Evolutionary conservation across 2,329 filamentous ascomycete species (phyloP).

Genomic region (Stagonosporopsis tanaceti): DNA sequence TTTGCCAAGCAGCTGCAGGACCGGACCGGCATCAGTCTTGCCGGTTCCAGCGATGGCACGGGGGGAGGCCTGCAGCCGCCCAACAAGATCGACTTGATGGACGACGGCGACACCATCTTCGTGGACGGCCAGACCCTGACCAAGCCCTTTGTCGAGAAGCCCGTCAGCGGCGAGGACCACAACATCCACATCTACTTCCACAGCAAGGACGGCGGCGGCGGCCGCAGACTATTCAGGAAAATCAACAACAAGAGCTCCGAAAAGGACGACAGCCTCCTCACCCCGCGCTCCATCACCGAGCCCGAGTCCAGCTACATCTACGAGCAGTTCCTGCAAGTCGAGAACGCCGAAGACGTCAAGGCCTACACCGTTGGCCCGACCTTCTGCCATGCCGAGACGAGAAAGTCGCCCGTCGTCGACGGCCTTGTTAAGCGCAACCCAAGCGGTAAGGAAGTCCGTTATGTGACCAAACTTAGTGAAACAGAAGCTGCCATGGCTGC

Average conservation of each 20-base stretch:
- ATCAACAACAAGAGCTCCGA: slow-evolving; percentile 99
- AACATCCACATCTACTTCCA: slow-evolving; percentile 99
- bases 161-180: slow-evolving; percentile 97
- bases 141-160: slow-evolving; percentile 98
- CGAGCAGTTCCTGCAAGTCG: slow-evolving; percentile 94
- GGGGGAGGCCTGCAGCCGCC: slow-evolving; percentile 65
- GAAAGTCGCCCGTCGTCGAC: slow-evolving; percentile 97
- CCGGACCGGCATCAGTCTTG: slow-evolving; percentile 77
- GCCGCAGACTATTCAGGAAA: slow-evolving; percentile 91
- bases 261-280: slow-evolving; percentile 77
- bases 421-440: slow-evolving; percentile 95
- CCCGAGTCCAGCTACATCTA: slow-evolving; percentile 88
- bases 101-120: slow-evolving; percentile 85
- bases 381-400: slow-evolving; percentile 95
- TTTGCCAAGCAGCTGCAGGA: slow-evolving; percentile 82
- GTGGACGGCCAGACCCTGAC: slow-evolving; percentile 83
- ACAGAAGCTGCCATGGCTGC: slow-evolving; percentile 87
- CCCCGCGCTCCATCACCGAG: slow-evolving; percentile 84
- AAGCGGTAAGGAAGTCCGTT: slow-evolving; percentile 95
- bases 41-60: slow-evolving; percentile 73
- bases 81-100: slow-evolving; percentile 80
- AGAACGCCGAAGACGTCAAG: slow-evolving; percentile 98
- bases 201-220: slow-evolving; percentile 84
- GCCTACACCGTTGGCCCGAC: slow-evolving; percentile 93
- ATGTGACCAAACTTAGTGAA: slow-evolving; percentile 83